Evolutionary conservation across 2,329 filamentous ascomycete species (phyloP), one percentile per base, ranked within the genome.

Genomic region (Sclerotinia sclerotiorum): DNA sequence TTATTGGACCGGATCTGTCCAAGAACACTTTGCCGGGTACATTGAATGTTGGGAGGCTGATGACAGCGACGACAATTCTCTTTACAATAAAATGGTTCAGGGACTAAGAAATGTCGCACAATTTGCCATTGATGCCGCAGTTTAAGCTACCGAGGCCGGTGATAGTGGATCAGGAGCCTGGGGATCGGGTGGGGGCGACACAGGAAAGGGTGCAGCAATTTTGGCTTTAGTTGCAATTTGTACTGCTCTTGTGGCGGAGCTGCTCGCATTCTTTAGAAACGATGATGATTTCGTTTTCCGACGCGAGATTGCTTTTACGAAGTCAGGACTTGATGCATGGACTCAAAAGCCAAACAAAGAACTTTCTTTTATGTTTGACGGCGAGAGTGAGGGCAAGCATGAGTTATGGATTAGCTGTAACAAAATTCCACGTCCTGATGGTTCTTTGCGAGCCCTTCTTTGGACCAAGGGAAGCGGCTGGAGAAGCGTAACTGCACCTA

Each of bases 391-490:
- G 29, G 57, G 56, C 6, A 42, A 61, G 21, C 19, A 61, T 17
- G 24, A 61, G 21, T n/a, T 61, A 0, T 61, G 56, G 35, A 42
- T 57, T 21, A 57, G 11, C 6, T 57, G 54, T 56, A 10, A 1
- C 19, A 8, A 7, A 13, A 7, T 7, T 15, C 7, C 27, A 3
- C 17, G 19, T 42, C 39, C 13, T 42, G 13, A 42, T 42, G 39
- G 39, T 42, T 15, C 39, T 42, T 13, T 42, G 17, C 13, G 3
- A 42, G 39, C 39, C 13, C 13, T 42, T 42, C 13, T 13, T 42
- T 5, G 2, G 13, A 5, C 17, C 5, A 15, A 15, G 4, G 35
- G 35, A 39, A 3, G 11, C 2, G 1, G 2, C 0, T 15, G 39
- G 11, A 42, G 13, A 39, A 39, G 10, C 1, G 39, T 4, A 42